Evolutionary conservation across 306 rosid genomes (phyloP).

Genomic region (Vicia villosa): DNA sequence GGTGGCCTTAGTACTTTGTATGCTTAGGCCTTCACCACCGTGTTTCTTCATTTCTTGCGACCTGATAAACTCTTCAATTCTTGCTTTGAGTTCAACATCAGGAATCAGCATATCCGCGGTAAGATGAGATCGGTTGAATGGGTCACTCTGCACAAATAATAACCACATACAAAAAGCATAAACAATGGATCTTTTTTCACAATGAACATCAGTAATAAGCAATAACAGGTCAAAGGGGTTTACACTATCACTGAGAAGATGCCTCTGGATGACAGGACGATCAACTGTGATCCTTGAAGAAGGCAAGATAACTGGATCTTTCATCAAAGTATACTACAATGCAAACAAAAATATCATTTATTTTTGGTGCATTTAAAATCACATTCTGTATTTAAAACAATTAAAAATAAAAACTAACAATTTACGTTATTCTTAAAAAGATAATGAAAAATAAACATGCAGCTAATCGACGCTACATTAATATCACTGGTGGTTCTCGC

Average conservation of each 20-base stretch:
- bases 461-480: not conserved
- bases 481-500: not conserved
- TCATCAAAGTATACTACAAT: conserved; percentile 93
- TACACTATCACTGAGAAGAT: conserved; percentile 94
- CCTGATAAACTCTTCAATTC: conserved; percentile 78
- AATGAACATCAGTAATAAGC: not conserved
- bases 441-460: not conserved
- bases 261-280: conserved; percentile 95
- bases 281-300: conserved; percentile 91
- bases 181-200: not conserved
- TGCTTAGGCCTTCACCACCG: conserved; percentile 45
- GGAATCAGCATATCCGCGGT: conserved; percentile 87
- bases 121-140: conserved; percentile 96
- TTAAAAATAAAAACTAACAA: not conserved
- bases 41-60: conserved; percentile 71
- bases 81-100: conserved; percentile 65
- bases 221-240: conserved; percentile 19
- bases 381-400: not conserved
- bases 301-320: conserved; percentile 98
- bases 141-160: conserved; percentile 70
- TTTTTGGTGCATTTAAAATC: not conserved
- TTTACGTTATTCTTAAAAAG: not conserved
- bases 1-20: conserved; percentile 63
- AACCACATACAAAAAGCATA: conserved; percentile 30
- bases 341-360: not conserved